A percentile compares a stretch with the other conserved stretches of the same genome.
phyloP scores from a whole-genome alignment of 345 rosid genomes.

The Lepidium sativum region DNA sequence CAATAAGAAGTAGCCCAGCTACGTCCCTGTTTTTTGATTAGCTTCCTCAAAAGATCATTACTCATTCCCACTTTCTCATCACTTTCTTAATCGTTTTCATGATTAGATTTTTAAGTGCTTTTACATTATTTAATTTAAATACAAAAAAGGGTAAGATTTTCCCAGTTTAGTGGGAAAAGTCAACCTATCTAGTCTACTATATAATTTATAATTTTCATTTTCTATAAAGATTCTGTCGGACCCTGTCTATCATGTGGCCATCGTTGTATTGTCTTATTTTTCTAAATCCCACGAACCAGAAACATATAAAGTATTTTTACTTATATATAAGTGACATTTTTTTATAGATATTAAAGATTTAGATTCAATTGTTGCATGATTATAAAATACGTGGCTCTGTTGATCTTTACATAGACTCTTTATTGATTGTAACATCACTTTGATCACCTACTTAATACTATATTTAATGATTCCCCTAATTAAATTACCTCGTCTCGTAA shows the following conservation, averaged over 20 bases:
- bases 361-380: slow-evolving; percentile 23
- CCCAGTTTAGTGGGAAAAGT: slow-evolving; percentile 30
- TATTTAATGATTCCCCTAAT: background rate
- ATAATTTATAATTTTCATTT: background rate
- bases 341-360: background rate
- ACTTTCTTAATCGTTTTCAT: slow-evolving; percentile 18
- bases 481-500: background rate
- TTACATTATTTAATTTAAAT: background rate
- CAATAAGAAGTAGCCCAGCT: slow-evolving; percentile 17
- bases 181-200: slow-evolving; percentile 16
- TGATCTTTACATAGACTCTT: background rate
- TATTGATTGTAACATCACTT: background rate
- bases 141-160: background rate
- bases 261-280: slow-evolving; percentile 13
- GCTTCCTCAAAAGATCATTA: slow-evolving; percentile 10
- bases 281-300: slow-evolving; percentile 12
- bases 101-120: slow-evolving; percentile 7
- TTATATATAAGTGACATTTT: background rate
- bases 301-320: background rate
- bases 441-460: slow-evolving; percentile 7
- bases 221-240: slow-evolving; percentile 19
- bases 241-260: slow-evolving; percentile 16
- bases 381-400: slow-evolving; percentile 4
- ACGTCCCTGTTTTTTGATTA: slow-evolving; percentile 12
- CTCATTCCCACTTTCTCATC: background rate